Base-by-base conservation (phyloP, 352 stramenopile species). In the Phytopythium oedochilum region DNA sequence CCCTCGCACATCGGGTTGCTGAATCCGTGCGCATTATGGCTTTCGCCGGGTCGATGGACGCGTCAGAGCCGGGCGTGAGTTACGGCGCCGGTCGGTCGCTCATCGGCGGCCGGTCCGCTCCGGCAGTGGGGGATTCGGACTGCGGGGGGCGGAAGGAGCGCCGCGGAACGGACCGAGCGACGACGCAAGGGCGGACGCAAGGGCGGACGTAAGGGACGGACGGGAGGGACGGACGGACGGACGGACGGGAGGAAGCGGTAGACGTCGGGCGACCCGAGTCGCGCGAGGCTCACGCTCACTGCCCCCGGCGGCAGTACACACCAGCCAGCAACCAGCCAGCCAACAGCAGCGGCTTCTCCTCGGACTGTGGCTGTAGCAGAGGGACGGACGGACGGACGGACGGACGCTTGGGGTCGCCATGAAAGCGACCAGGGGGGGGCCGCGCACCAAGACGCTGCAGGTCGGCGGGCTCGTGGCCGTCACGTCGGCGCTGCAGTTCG, bases 391-490 rank as follows among this genome's bases (percentile, higher is more conserved):
- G n/a, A n/a, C n/a, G n/a, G n/a, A n/a, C n/a, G n/a, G n/a, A n/a
- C n/a, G n/a, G n/a, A n/a, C n/a, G n/a, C n/a, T n/a, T n/a, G n/a
- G n/a, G 23, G 4, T 6, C 9, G 28, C 17, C 44, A 51, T 51
- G 44, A 51, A 25, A 15, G 22, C 22, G 22, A n/a, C 4, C 22
- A 20, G 42, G 42, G 14, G 22, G 26, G 15, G 44, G 25, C 15
- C 36, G 31, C 53, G 68, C 34, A 26, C 53, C 38, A 57, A 63
- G 36, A 76, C 69, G n/a, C 70, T 82, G 45, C 59, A 44, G 23
- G 51, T 78, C 15, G 62, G 69, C 17, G 69, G 72, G 17, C 57
- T 77, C 35, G 66, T 83, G 49, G 72, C 66, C 25, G 47, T 60
- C 20, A 53, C 64, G 15, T 63, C 68, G 20, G 58, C 67, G 55